phyloP scores from a whole-genome alignment of 2,329 filamentous ascomycete species.

The Fusarium longipes region DNA sequence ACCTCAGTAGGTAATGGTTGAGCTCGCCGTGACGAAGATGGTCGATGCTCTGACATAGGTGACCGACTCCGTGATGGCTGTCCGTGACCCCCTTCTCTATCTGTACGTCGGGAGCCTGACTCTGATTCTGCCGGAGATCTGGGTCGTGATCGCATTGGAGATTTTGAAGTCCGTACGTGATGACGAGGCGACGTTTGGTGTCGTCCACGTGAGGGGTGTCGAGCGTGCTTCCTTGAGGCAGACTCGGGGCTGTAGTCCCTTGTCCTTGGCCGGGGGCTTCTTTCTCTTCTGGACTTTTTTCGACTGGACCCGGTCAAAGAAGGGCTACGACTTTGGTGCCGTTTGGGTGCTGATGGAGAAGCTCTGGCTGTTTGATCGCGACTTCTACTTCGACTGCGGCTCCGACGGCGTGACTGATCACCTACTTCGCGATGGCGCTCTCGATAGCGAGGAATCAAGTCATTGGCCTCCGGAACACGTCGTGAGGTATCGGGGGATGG shows the following conservation, averaged over 20 bases:
- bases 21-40: slow-evolving; percentile 35
- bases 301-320: slow-evolving; percentile 52
- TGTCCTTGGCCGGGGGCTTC: slow-evolving; percentile 54
- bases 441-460: slow-evolving; percentile 55
- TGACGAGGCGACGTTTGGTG: slow-evolving; percentile 49
- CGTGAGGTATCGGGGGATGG: slow-evolving; percentile 44
- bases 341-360: slow-evolving; percentile 56
- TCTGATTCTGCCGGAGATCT: slow-evolving; percentile 46
- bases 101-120: slow-evolving; percentile 39
- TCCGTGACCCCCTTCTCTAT: slow-evolving; percentile 42
- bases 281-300: slow-evolving; percentile 54
- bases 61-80: slow-evolving; percentile 45
- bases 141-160: slow-evolving; percentile 45
- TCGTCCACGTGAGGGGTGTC: slow-evolving; percentile 50
- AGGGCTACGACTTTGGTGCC: slow-evolving; percentile 57
- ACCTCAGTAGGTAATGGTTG: slow-evolving; percentile 42
- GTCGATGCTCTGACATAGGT: slow-evolving; percentile 34
- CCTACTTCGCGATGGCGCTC: slow-evolving; percentile 48
- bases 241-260: slow-evolving; percentile 55
- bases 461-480: slow-evolving; percentile 49
- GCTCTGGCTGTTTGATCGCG: slow-evolving; percentile 45
- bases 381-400: slow-evolving; percentile 50
- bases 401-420: slow-evolving; percentile 50
- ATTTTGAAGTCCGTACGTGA: slow-evolving; percentile 46
- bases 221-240: slow-evolving; percentile 48